Evolutionary conservation across 345 rosid species (phyloP).

Genomic region (Excoecaria cochinchinensis): DNA sequence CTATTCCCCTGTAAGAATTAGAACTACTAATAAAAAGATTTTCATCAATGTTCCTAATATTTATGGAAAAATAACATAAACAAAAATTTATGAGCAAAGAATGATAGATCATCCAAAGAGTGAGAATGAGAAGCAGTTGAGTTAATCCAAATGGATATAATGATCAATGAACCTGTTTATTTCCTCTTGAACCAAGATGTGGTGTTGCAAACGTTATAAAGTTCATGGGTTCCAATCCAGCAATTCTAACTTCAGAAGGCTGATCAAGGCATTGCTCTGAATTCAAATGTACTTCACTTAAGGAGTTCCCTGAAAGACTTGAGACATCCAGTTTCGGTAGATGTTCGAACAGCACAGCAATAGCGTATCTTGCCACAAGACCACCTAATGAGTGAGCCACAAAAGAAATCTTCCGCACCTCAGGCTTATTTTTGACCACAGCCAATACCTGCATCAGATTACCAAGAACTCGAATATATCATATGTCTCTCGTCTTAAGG

Average conservation of each 20-base stretch:
- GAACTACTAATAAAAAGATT: not conserved
- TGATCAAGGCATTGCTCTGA: constrained; percentile 31
- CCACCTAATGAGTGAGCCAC: constrained; percentile 98
- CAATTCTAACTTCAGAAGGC: constrained; percentile 55
- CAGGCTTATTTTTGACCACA: constrained; percentile 59
- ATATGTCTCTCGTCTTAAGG: not conserved
- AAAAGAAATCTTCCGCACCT: constrained; percentile 75
- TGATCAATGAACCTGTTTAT: constrained; percentile 63
- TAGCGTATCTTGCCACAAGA: constrained; percentile 88
- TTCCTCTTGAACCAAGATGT: constrained; percentile 94
- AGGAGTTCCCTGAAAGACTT: constrained; percentile 13
- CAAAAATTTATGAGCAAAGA: not conserved
- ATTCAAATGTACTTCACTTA: constrained; percentile 20
- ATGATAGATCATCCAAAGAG: not conserved
- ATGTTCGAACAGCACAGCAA: constrained; percentile 70
- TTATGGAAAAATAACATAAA: not conserved
- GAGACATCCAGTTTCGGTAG: constrained; percentile 21
- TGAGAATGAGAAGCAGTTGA: not conserved
- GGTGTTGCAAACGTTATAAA: constrained; percentile 94
- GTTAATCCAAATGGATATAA: not conserved
- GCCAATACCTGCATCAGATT: constrained; percentile 55
- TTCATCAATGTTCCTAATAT: not conserved
- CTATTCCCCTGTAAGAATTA: not conserved
- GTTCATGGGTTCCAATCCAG: constrained; percentile 90
- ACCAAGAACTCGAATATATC: constrained; percentile 17